These are phyloP conservation scores for Monilinia fructicola DNA, from an alignment of 2,329 filamentous ascomycete genomes.

Conservation along the genomic window DNA sequence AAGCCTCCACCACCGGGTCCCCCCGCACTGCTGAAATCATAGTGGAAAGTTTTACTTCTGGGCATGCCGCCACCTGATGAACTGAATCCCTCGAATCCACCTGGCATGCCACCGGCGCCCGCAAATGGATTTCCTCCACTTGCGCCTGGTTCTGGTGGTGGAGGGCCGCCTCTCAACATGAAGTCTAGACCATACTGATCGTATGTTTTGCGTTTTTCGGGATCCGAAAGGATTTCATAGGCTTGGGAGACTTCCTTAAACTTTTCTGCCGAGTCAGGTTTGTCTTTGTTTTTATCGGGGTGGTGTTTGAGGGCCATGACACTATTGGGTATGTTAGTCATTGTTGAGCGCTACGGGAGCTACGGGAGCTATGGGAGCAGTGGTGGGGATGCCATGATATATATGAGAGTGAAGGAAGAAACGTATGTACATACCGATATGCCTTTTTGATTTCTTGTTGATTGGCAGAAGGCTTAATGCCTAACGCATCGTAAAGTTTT, in stretches of 20 bases:
- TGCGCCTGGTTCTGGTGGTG: conserved; percentile 59
- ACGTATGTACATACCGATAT: conserved; percentile 64
- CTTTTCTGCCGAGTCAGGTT: conserved; percentile 80
- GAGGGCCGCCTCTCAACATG: conserved; percentile 75
- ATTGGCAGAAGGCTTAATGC: conserved; percentile 73
- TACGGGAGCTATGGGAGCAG: neutral
- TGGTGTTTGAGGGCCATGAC: conserved; percentile 91
- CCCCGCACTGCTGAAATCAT: conserved; percentile 47
- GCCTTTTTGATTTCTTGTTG: conserved; percentile 98
- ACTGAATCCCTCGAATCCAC: conserved; percentile 53
- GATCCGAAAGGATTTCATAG: conserved; percentile 96
- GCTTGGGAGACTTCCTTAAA: conserved; percentile 98
- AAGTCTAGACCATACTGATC: conserved; percentile 95
- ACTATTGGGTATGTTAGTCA: conserved; percentile 46
- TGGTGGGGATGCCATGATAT: neutral
- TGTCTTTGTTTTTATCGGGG: conserved; percentile 97
- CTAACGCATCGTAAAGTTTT: conserved; percentile 87
- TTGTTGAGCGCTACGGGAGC: neutral
- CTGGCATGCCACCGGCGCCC: conserved; percentile 54
- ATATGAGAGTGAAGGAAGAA: neutral
- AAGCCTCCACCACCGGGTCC: conserved; percentile 59
- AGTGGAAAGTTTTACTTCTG: conserved; percentile 52
- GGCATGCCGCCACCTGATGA: conserved; percentile 49
- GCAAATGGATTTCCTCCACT: conserved; percentile 60
- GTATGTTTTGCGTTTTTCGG: conserved; percentile 93